Percentiles rank a stretch among this genome's conserved stretches.
Conservation (phyloP, 2,329 filamentous ascomycete genomes). For the Claviceps pazoutovae region DNA sequence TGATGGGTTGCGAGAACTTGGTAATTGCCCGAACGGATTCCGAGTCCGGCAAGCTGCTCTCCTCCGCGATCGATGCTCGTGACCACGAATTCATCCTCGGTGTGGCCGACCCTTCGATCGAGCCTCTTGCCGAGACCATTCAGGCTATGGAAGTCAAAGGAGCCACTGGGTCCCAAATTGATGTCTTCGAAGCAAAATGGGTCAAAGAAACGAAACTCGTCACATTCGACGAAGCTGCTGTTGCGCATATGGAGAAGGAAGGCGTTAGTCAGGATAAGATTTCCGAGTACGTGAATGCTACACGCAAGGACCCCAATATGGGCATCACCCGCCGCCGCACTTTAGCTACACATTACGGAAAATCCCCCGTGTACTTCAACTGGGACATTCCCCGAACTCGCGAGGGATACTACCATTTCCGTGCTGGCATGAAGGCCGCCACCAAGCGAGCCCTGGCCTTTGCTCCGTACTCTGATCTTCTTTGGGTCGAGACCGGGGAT, state of each 20-base stretch:
- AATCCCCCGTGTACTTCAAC: constrained; percentile 61
- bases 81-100: constrained; percentile 97
- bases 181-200: constrained; percentile 76
- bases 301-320: constrained; percentile 52
- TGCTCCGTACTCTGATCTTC: constrained; percentile 80
- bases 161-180: constrained; percentile 65
- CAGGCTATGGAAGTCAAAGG: constrained; percentile 80
- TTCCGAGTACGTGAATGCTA: constrained; percentile 50
- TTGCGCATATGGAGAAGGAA: constrained; percentile 55
- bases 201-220: constrained; percentile 74
- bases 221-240: constrained; percentile 83
- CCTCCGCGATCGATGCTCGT: constrained; percentile 79
- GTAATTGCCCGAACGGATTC: constrained; percentile 92
- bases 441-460: constrained; percentile 90
- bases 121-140: constrained; percentile 75
- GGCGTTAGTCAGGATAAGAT: constrained; percentile 51
- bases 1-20: constrained; percentile 92
- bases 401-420: constrained; percentile 89
- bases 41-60: constrained; percentile 81
- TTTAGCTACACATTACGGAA: constrained; percentile 54
- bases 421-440: constrained; percentile 68
- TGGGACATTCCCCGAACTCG: constrained; percentile 89
- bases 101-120: constrained; percentile 56
- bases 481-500: constrained; percentile 94
- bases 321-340: constrained; percentile 65